Base-by-base conservation (phyloP, 495 filamentous ascomycete species). In the Penicillium salamii region DNA sequence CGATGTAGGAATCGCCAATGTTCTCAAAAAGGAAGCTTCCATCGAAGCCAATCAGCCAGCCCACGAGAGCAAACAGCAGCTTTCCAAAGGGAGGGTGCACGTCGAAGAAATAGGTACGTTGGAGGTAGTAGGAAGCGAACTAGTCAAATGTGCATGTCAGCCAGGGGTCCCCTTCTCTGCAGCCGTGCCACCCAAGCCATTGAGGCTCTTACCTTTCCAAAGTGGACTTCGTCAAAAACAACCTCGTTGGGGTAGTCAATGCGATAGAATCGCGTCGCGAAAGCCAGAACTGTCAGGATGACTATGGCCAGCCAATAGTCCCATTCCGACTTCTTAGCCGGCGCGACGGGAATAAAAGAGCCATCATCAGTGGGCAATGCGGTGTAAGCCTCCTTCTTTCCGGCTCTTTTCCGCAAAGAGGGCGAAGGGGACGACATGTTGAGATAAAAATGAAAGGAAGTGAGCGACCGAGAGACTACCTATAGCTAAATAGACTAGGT, bases 81-180 rank as follows among this genome's bases (percentile, higher is more conserved):
- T 80, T 79, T 68, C 88, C 93, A 59, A 99, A 96, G 7, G 93
- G 93, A 39, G 93, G 93, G 69, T 99, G 93, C 36, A 99, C 93
- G 78, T 99, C 93, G 81, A 99, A 99, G 81, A 99, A 99, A 74
- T 97, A 99, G 23, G 90, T 97, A 65, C 90, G 86, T 72, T 97
- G 86, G 31, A 99, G 84, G 63, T 99, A 99, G 70, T 97, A 95
- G 12, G 90, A 95, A 48, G 90, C 91, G 62, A 96, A 96, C 90
- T 96, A 67, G 21, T 44, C n/a, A 20, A 24, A 21, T 46, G 42
- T 23, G 39, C 34, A 49, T 21, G 54, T 68, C 26, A 68, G 59
- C 33, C 18, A 11, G 3, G 19, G 2, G 1, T 47, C 26, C 48
- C 46, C 49, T 29, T 36, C 55, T 48, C 62, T 17, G 37, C 13